These are phyloP conservation scores for Talaromyces sp. DNA, from an alignment of 2,329 filamentous ascomycete species.

Conservation along the genomic window DNA sequence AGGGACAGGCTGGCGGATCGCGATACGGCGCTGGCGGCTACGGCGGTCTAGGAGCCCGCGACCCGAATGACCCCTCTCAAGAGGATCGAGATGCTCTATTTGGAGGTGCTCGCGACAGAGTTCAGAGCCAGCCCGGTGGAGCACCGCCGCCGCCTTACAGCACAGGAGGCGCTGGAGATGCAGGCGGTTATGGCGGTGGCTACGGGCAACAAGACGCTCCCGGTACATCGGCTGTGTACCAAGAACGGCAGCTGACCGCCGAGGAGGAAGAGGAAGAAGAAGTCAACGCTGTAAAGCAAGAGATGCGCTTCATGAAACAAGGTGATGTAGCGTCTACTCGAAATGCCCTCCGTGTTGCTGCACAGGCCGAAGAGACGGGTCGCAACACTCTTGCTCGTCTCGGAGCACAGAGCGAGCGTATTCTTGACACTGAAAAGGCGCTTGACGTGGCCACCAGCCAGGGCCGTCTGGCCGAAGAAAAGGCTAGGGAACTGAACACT, in stretches of 20 bases:
- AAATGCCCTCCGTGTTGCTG: slow-evolving; percentile 63
- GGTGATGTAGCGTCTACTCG: slow-evolving; percentile 68
- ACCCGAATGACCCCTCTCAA: slow-evolving; percentile 46
- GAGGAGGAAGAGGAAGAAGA: slow-evolving; percentile 74
- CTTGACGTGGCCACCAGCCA: slow-evolving; percentile 74
- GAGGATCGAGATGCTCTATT: slow-evolving; percentile 57
- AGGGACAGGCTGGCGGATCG: slow-evolving; percentile 47
- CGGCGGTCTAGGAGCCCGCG: slow-evolving; percentile 49
- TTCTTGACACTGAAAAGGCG: slow-evolving; percentile 78
- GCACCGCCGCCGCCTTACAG: slow-evolving; percentile 27
- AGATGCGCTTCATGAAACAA: slow-evolving; percentile 72
- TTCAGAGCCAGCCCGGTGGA: slow-evolving; percentile 39
- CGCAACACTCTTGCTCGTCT: slow-evolving; percentile 67
- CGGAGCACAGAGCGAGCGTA: slow-evolving; percentile 70
- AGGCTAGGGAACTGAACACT: slow-evolving; percentile 75
- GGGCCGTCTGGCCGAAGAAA: slow-evolving; percentile 70
- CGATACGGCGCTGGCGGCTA: slow-evolving; percentile 49
- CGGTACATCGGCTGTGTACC: slow-evolving; percentile 43
- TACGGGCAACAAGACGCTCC: slow-evolving; percentile 21
- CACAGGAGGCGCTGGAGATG: slow-evolving; percentile 30
- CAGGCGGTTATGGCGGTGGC: slow-evolving; percentile 13
- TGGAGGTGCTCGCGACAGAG: slow-evolving; percentile 49
- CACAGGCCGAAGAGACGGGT: slow-evolving; percentile 66
- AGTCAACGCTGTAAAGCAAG: slow-evolving; percentile 64
- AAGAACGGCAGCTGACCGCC: slow-evolving; percentile 72